Evolutionary conservation across 352 stramenopile genomes (phyloP), one percentile per base, ranked within the genome.

Genomic region (Hyaloperonospora brassicae): DNA sequence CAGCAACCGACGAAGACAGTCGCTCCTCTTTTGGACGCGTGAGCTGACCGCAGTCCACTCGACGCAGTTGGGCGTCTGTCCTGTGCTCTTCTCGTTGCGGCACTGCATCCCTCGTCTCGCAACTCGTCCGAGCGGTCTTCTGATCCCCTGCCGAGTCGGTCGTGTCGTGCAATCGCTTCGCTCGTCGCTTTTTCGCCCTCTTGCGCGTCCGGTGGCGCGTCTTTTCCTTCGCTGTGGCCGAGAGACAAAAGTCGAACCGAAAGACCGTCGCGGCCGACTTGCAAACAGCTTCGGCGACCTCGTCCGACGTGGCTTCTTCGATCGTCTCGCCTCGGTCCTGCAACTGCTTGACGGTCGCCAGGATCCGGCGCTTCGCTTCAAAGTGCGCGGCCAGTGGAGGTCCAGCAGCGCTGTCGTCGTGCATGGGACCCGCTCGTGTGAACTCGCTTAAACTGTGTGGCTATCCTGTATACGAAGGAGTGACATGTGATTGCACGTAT

Each of bases 201-300:
- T 66, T 77, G 10, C 47, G 61, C 41, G 65, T 76, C 43, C 59
- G 56, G 39, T 40, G 66, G 17, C 61, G 66, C 47, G 64, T 75
- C 38, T 51, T 70, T 47, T 44, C 59, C 3, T 43, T 21, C 23
- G n/a, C 47, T 23, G 30, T 31, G 25, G 36, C 52, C 2, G 50
- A 44, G 17, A 84, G 7, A 22, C 57, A 57, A 45, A 84, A 84
- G 49, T 81, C 64, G 35, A 84, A 84, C 41, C 73, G 66, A 44
- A 84, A 84, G n/a, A 64, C 70, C 5, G 54, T 66, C 25, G 73
- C 43, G 0, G 43, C 53, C 2, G 51, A 60, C 43, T 76, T 61
- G 23, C 44, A 38, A 14, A 54, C 63, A 0, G 60, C 60, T 40
- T 66, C 52, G 7, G 64, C 24, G 27, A 78, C 52, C 51, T 73